Base-by-base conservation (phyloP, 352 stramenopile species). In the Pythium apleroticum region DNA sequence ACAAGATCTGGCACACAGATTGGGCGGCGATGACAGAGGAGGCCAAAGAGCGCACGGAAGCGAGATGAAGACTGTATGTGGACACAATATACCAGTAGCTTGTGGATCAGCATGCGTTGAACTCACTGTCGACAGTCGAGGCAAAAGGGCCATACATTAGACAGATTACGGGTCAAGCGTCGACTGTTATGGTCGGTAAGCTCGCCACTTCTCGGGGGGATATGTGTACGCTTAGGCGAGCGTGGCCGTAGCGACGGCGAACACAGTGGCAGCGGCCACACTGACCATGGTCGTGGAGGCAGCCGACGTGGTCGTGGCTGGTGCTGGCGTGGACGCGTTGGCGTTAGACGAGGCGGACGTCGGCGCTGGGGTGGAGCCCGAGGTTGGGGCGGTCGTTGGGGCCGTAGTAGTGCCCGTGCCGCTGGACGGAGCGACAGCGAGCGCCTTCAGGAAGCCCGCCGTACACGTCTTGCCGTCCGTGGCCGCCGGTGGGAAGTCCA, bases 1-100 rank as follows among this genome's bases (percentile, higher is more conserved):
- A 75, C 71, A 88, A 88, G 66, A 83, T 91, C 53, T 84, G 57
- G 39, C 50, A 72, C 48, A 89, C 75, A 0, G 59, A 89, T 48
- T 91, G 82, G 82, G 70, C 74, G 19, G 69, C 63, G 15, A 88
- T 86, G 75, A 69, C 81, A 19, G 78, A 88, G 17, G 71, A 49
- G 2, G 57, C 57, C 6, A 57, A 56, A 14, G 57, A 63, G 30
- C 57, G 57, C 0, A 63, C 57, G 4, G 57, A 57, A 46, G 37
- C 37, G 3, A n/a, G 15, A 12, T 46, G 17, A 46, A 46, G 37
- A 22, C 37, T 17, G 14, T 22, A 22, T 39, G 37, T 46, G 15
- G 12, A 46, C 17, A 12, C 12, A 46, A 46, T 46, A n/a, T 20
- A 46, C 37, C 33, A 39, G 33, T 39, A 3, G 33, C 33, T 15